Conservation (phyloP, 1,284 basidiomycete species). For the Trichosporon ovoides region DNA sequence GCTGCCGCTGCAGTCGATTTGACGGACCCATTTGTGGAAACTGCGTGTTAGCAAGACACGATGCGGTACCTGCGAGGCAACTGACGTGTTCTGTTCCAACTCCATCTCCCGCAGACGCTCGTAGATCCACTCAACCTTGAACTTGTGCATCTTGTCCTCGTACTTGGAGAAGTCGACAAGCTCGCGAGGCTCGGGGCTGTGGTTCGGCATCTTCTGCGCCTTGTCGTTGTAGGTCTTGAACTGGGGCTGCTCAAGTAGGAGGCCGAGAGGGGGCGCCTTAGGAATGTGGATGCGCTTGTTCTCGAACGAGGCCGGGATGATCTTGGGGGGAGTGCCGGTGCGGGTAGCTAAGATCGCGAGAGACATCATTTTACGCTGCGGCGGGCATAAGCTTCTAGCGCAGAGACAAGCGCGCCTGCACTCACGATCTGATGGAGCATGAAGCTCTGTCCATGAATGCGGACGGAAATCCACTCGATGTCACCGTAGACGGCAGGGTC, state of each 20-base stretch:
- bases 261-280: constrained; percentile 91
- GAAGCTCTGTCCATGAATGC: constrained; percentile 95
- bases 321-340: constrained; percentile 64
- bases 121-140: constrained; percentile 81
- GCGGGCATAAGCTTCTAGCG: background rate
- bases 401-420: background rate
- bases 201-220: constrained; percentile 15
- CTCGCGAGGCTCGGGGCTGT: constrained; percentile 16
- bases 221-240: constrained; percentile 59
- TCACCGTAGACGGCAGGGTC: constrained; percentile 79
- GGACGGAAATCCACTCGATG: constrained; percentile 91
- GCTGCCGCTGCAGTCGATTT: constrained; percentile 35
- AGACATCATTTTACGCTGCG: constrained; percentile 94
- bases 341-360: constrained; percentile 72
- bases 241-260: constrained; percentile 89
- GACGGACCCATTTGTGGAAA: constrained; percentile 46
- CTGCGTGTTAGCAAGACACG: constrained; percentile 17
- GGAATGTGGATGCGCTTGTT: constrained; percentile 77
- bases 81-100: constrained; percentile 70
- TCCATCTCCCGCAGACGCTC: constrained; percentile 76
- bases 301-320: constrained; percentile 59
- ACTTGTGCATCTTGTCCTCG: constrained; percentile 61
- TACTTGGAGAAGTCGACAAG: constrained; percentile 66
- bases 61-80: constrained; percentile 15
- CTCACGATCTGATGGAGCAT: constrained; percentile 86